phyloP scores from a whole-genome alignment of 768 basidiomycete species.

The Cystobasidium tubakii region DNA sequence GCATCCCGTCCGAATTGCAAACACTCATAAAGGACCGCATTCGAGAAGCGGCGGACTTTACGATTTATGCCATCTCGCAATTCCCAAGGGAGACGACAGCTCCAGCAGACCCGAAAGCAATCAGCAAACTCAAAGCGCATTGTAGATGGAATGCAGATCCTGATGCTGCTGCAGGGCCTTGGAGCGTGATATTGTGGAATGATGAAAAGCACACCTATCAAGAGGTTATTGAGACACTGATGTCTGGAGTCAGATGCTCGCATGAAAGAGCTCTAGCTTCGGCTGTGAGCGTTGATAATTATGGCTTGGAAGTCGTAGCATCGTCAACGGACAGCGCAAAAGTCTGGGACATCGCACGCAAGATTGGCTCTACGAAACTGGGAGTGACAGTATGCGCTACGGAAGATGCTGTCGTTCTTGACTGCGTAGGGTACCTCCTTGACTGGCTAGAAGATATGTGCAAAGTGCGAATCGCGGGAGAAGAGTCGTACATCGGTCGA shows the following conservation, averaged over 20 bases:
- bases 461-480: constrained; percentile 16
- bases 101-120: constrained; percentile 64
- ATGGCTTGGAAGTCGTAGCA: constrained; percentile 46
- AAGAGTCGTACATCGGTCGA: constrained; percentile 18
- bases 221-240: constrained; percentile 66
- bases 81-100: neutral
- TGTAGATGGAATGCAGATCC: constrained; percentile 61
- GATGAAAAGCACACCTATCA: constrained; percentile 94
- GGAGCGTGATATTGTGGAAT: constrained; percentile 80
- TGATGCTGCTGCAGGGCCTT: constrained; percentile 57
- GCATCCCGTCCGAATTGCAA: constrained; percentile 20
- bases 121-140: constrained; percentile 80
- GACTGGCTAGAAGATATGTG: constrained; percentile 33
- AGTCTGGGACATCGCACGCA: constrained; percentile 70
- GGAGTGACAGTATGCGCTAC: constrained; percentile 88
- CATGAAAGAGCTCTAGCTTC: constrained; percentile 59
- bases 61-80: neutral
- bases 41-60: constrained; percentile 50
- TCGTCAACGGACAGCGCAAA: constrained; percentile 55
- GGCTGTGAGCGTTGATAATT: constrained; percentile 64
- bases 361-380: constrained; percentile 78
- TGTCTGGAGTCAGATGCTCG: constrained; percentile 58
- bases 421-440: constrained; percentile 19
- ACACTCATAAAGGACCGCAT: constrained; percentile 54
- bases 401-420: constrained; percentile 66